These are phyloP conservation scores for Uromyces viciae-fabae DNA, from an alignment of 1,284 basidiomycete genomes.

Conservation along the genomic window DNA sequence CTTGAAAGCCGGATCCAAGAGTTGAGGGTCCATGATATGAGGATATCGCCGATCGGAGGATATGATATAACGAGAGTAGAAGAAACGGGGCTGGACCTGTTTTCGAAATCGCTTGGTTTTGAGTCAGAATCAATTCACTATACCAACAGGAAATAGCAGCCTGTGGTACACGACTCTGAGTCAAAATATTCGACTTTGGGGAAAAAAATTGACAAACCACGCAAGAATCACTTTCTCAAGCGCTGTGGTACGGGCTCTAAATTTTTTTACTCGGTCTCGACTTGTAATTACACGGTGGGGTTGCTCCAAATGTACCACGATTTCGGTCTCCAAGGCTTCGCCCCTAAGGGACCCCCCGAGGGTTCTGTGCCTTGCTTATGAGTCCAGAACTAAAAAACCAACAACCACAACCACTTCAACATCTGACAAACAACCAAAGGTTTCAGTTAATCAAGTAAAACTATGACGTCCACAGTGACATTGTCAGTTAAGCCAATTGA, in stretches of 20 bases:
- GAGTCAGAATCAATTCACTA: background rate
- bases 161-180: background rate
- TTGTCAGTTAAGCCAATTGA: background rate
- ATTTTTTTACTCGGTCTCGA: no score
- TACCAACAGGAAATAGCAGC: background rate
- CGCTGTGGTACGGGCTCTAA: background rate
- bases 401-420: no score
- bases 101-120: background rate
- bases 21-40: background rate
- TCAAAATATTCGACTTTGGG: background rate
- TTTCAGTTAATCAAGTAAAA: background rate
- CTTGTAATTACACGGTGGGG: no score
- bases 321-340: no score
- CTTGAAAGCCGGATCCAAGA: background rate
- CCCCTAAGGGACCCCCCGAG: no score
- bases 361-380: no score
- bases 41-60: no score
- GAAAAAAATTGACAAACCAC: background rate
- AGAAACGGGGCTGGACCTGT: conserved; percentile 1
- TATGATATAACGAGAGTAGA: background rate
- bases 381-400: no score
- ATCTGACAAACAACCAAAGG: no score
- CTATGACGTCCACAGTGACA: conserved; percentile 20
- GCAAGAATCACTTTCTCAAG: background rate
- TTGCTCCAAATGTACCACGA: no score